Evolutionary conservation across 2,329 filamentous ascomycete genomes (phyloP).

Genomic region (Claviceps maximensis): DNA sequence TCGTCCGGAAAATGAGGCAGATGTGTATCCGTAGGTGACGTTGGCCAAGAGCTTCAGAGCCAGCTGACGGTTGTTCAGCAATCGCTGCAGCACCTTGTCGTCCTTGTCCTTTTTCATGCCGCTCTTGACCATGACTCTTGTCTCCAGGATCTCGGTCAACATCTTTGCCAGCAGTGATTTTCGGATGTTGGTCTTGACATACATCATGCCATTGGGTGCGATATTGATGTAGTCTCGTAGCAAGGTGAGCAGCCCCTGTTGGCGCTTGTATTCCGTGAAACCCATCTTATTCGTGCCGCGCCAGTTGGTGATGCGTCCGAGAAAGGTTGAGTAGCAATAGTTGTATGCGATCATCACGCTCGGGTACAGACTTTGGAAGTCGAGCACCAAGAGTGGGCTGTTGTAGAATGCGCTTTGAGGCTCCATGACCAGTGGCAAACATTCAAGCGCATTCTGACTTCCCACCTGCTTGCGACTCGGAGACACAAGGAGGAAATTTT

Average conservation of each 20-base stretch:
- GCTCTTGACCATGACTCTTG: slow-evolving; percentile 92
- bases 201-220: slow-evolving; percentile 94
- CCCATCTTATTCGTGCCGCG: slow-evolving; percentile 91
- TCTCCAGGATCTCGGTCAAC: slow-evolving; percentile 90
- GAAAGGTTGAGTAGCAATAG: slow-evolving; percentile 93
- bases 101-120: slow-evolving; percentile 92
- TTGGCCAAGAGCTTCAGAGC: slow-evolving; percentile 96
- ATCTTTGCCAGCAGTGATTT: slow-evolving; percentile 92
- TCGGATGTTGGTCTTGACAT: slow-evolving; percentile 69
- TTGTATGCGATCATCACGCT: slow-evolving; percentile 99
- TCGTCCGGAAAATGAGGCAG: slow-evolving; percentile 86
- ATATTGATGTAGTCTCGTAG: slow-evolving; percentile 82
- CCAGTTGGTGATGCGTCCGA: slow-evolving; percentile 78
- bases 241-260: slow-evolving; percentile 60
- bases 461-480: slow-evolving; percentile 87
- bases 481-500: slow-evolving; percentile 83
- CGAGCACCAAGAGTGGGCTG: slow-evolving; percentile 77
- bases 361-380: slow-evolving; percentile 93
- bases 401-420: slow-evolving; percentile 90
- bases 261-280: slow-evolving; percentile 73
- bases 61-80: slow-evolving; percentile 86
- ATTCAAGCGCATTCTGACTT: slow-evolving; percentile 86
- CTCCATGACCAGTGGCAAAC: slow-evolving; percentile 92
- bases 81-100: slow-evolving; percentile 69
- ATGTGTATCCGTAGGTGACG: slow-evolving; percentile 96